Evolutionary conservation across 805 yeast genomes (phyloP).

Genomic region (Schwanniomyces polymorphus): DNA sequence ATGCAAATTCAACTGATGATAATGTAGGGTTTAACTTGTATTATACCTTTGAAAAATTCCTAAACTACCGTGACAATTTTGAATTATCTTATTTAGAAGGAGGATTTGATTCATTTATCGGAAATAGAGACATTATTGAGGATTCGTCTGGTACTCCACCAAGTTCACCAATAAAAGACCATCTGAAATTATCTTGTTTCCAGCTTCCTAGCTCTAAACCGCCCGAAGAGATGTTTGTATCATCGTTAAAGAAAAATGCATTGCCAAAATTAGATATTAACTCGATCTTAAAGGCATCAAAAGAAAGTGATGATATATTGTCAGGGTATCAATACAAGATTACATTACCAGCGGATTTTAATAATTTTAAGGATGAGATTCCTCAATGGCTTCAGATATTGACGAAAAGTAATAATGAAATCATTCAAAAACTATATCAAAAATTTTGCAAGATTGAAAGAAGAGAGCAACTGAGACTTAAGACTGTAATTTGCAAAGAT

Average conservation of each 20-base stretch:
- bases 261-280: constrained; percentile 23
- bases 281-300: neutral
- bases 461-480: constrained; percentile 37
- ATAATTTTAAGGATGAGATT: constrained; percentile 12
- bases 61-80: constrained; percentile 17
- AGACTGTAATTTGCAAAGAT: constrained; percentile 25
- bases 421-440: constrained; percentile 22
- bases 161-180: neutral
- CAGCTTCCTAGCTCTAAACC: constrained; percentile 42
- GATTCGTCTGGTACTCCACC: constrained; percentile 5
- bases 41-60: constrained; percentile 35
- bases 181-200: constrained; percentile 35
- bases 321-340: constrained; percentile 20
- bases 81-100: constrained; percentile 23
- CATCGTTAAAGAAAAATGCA: constrained; percentile 33
- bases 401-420: constrained; percentile 14
- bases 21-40: constrained; percentile 25
- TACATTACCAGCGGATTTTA: constrained; percentile 17
- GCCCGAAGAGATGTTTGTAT: constrained; percentile 32
- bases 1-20: constrained; percentile 21
- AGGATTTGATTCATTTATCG: constrained; percentile 17
- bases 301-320: neutral
- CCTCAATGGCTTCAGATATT: constrained; percentile 36
- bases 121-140: constrained; percentile 6
- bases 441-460: constrained; percentile 40